A percentile compares a stretch with the other conserved stretches of the same genome.
Evolutionary conservation across 768 basidiomycete species (phyloP).

Genomic region (Paxillus involutus): DNA sequence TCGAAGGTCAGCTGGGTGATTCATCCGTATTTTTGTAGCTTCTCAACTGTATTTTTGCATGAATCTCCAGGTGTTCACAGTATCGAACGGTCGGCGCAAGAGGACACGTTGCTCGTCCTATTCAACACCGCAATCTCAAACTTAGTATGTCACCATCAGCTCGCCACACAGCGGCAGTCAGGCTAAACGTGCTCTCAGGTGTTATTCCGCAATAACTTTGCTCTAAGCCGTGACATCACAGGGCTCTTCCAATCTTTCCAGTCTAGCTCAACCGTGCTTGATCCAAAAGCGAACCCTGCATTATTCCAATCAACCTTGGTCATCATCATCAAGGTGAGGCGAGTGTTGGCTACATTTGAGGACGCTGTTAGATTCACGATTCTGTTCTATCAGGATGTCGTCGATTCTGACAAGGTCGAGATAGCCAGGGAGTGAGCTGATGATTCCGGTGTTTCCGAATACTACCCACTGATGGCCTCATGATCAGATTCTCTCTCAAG

Average conservation of each 20-base stretch:
- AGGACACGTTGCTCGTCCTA: constrained; percentile 56
- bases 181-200: constrained; percentile 40
- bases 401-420: constrained; percentile 59
- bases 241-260: constrained; percentile 65
- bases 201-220: constrained; percentile 65
- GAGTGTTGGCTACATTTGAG: no score
- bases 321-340: constrained; percentile 60
- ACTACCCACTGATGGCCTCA: neutral
- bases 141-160: constrained; percentile 33
- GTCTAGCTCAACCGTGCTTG: constrained; percentile 54
- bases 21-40: neutral
- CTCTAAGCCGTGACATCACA: constrained; percentile 56
- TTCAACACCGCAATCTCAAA: constrained; percentile 64
- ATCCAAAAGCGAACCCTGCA: constrained; percentile 56
- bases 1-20: constrained; percentile 42
- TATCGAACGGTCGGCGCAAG: constrained; percentile 56
- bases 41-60: neutral
- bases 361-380: neutral
- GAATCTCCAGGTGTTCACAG: constrained; percentile 48
- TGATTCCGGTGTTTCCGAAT: neutral
- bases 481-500: constrained; percentile 50
- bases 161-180: neutral
- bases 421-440: constrained; percentile 54
- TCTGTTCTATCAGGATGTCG: constrained; percentile 48
- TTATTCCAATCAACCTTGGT: constrained; percentile 59